Base-by-base conservation (phyloP, 1,284 basidiomycete genomes). In the Austroboletus sp. region DNA sequence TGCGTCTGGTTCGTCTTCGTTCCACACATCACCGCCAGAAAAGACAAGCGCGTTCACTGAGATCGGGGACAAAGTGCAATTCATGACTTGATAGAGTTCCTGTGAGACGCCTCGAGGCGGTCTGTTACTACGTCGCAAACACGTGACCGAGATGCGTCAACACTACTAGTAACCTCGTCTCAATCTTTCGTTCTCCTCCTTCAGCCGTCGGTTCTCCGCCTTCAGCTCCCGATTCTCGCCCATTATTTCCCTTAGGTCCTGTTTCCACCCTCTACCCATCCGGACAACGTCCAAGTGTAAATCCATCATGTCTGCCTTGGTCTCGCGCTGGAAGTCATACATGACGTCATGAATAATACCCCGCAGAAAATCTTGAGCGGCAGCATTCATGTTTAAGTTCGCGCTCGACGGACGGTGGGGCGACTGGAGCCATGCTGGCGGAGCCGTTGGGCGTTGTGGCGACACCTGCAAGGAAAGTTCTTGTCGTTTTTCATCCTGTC, bases 271-370 rank as follows among this genome's bases (percentile, higher is more conserved):
- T 29, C 79, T 66, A 1, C 82, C 81, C 77, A 85, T 80, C 45
- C 75, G 69, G 25, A 87, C 68, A 45, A 87, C 57, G 57, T 87
- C 84, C 51, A 87, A 57, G 61, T 87, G 85, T 49, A 87, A 61
- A 5, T 81, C 80, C 57, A 75, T 72, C 73, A 86, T 76, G 67
- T 85, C 80, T 23, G 74, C 68, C 55, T 74, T 74, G 25, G 76
- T 78, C 62, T 86, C 82, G 52, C 72, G 70, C 56, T 80, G 79
- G 57, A 78, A 82, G 54, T 86, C 84, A 52, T 73, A 76, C 76
- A 86, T 77, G 45, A 78, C 80, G 49, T 85, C 82, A 37, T 73
- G 71, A 46, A 86, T 73, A 44, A 85, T 75, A 26, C 69, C 71
- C 42, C 77, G 74, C 49, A 86, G 60, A 30, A 86, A 69, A 37